phyloP scores from a whole-genome alignment of 306 rosid genomes.

The Rubus idaeus region DNA sequence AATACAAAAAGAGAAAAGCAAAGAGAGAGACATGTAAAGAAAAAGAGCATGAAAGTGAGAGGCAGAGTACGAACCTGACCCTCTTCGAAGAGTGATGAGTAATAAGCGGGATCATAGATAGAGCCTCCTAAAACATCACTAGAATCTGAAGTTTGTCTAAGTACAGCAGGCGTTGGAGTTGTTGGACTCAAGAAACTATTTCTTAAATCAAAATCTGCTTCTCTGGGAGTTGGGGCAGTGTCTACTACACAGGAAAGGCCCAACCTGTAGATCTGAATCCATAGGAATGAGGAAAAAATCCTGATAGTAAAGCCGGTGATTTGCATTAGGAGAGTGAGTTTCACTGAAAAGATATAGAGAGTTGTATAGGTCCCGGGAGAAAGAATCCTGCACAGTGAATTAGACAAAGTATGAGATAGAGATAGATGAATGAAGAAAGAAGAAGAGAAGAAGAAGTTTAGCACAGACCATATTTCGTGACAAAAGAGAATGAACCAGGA shows the following conservation, averaged over 20 bases:
- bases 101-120: conserved; percentile 79
- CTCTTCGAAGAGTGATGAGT: conserved; percentile 83
- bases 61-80: conserved; percentile 28
- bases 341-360: conserved; percentile 66
- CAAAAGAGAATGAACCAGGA: conserved; percentile 81
- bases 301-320: conserved; percentile 67
- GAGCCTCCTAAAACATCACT: conserved; percentile 91
- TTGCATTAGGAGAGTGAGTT: conserved; percentile 82
- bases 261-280: conserved; percentile 97
- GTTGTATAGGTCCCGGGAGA: conserved; percentile 45
- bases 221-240: conserved; percentile 43
- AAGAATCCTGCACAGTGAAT: conserved; percentile 53
- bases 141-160: conserved; percentile 62
- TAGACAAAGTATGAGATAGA: conserved; percentile 8
- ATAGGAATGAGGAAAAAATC: conserved; percentile 70
- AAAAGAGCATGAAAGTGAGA: not conserved
- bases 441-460: not conserved
- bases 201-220: conserved; percentile 68
- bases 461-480: conserved; percentile 66
- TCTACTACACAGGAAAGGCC: conserved; percentile 72
- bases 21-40: not conserved
- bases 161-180: conserved; percentile 61
- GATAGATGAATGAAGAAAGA: not conserved
- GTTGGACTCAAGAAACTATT: conserved; percentile 83
- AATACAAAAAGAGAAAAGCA: conserved; percentile 5